A percentile compares a stretch with the other conserved stretches of the same genome.
These are phyloP conservation scores for Starmerella stigmatis DNA, from an alignment of 805 yeast genomes.

Conservation along the genomic window DNA sequence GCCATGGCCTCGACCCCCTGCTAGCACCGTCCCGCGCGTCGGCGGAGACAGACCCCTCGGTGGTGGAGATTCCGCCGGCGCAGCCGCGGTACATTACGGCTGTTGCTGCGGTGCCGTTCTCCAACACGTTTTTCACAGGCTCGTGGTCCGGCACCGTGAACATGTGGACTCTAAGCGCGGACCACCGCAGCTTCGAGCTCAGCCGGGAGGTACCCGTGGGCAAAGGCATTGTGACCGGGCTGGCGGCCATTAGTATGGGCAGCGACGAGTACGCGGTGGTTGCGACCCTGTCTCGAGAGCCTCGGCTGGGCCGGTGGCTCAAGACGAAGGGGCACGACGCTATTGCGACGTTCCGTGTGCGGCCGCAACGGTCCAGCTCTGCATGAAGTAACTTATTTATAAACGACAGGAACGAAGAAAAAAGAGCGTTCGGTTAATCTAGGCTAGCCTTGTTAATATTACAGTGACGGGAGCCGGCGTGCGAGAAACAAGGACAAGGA, in stretches of 20 bases:
- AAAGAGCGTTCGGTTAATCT: no score
- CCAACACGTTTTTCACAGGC: slow-evolving; percentile 76
- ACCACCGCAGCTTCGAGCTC: slow-evolving; percentile 48
- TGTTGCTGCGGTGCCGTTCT: slow-evolving; percentile 69
- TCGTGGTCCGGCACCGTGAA: slow-evolving; percentile 73
- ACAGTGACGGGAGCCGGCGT: no score
- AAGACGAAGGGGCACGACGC: slow-evolving; percentile 39
- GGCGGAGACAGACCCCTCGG: slow-evolving; percentile 35
- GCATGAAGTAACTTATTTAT: no score
- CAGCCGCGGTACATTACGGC: slow-evolving; percentile 83
- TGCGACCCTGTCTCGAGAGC: slow-evolving; percentile 74
- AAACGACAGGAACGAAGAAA: not conserved
- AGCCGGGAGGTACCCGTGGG: slow-evolving; percentile 50
- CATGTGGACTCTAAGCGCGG: slow-evolving; percentile 66
- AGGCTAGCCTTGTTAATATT: no score
- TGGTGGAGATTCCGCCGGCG: slow-evolving; percentile 44
- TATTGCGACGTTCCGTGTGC: slow-evolving; percentile 16
- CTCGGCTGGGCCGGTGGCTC: slow-evolving; percentile 79
- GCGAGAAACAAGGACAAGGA: no score
- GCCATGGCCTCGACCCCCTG: slow-evolving; percentile 61
- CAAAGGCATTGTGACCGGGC: slow-evolving; percentile 45
- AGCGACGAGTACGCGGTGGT: slow-evolving; percentile 39
- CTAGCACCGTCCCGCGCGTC: slow-evolving; percentile 42
- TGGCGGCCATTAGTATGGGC: slow-evolving; percentile 27
- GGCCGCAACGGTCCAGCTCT: no score